Evolutionary conservation across 2,329 filamentous ascomycete genomes (phyloP).

Genomic region (Monosporascus cannonballus): DNA sequence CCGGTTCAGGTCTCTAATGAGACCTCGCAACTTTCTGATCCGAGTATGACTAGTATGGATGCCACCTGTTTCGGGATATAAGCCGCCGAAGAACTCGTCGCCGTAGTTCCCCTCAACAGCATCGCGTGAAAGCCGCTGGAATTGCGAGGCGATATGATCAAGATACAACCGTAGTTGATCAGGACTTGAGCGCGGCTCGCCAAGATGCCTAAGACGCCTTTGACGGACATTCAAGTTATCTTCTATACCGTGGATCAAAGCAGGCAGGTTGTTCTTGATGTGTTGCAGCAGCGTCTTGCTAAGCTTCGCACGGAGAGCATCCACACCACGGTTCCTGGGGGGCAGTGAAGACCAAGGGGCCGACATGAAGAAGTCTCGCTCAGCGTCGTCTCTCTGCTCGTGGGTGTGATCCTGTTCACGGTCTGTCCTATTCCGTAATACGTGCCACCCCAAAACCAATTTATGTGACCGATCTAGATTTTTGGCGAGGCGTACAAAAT

Average conservation of each 20-base stretch:
- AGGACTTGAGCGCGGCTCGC: slow-evolving; percentile 18
- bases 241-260: slow-evolving; percentile 22
- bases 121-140: slow-evolving; percentile 29
- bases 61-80: slow-evolving; percentile 5
- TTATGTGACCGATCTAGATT: slow-evolving; percentile 25
- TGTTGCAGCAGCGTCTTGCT: slow-evolving; percentile 28
- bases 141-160: slow-evolving; percentile 29
- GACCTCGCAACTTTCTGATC: slow-evolving; percentile 23
- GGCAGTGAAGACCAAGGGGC: slow-evolving; percentile 22
- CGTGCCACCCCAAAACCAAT: slow-evolving; percentile 44
- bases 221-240: slow-evolving; percentile 10
- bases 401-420: slow-evolving; percentile 14
- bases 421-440: slow-evolving; percentile 43
- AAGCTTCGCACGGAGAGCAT: slow-evolving; percentile 29
- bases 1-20: slow-evolving; percentile 26
- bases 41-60: slow-evolving; percentile 10
- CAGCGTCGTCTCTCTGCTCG: slow-evolving; percentile 24
- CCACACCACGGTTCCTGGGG: slow-evolving; percentile 27
- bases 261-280: slow-evolving; percentile 21
- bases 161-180: slow-evolving; percentile 27
- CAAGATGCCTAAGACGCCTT: slow-evolving; percentile 14
- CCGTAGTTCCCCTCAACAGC: slow-evolving; percentile 34
- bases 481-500: slow-evolving; percentile 29
- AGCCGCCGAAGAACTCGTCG: slow-evolving; percentile 32
- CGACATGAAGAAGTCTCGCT: slow-evolving; percentile 26